These are phyloP conservation scores for Fomitopsis serialis DNA, from an alignment of 768 basidiomycete species.

Conservation along the genomic window DNA sequence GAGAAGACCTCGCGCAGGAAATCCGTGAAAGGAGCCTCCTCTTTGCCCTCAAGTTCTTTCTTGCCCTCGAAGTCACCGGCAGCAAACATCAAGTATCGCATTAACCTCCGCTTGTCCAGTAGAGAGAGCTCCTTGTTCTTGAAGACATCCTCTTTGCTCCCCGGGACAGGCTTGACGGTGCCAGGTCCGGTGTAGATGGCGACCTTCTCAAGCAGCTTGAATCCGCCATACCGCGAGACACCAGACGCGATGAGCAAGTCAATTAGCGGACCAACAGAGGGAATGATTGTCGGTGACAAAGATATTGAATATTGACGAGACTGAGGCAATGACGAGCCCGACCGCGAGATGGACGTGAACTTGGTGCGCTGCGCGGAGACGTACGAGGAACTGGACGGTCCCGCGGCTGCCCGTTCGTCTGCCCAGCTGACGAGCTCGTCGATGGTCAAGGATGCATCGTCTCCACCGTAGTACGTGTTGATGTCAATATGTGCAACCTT, in stretches of 20 bases:
- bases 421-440: slow-evolving; percentile 78
- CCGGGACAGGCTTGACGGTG: slow-evolving; percentile 61
- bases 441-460: slow-evolving; percentile 76
- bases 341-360: slow-evolving; percentile 41
- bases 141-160: slow-evolving; percentile 91
- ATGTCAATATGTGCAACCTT: slow-evolving; percentile 85
- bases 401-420: slow-evolving; percentile 26
- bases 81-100: slow-evolving; percentile 87
- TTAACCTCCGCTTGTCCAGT: slow-evolving; percentile 83
- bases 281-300: slow-evolving; percentile 77
- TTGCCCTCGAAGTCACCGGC: slow-evolving; percentile 66
- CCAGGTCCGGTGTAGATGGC: slow-evolving; percentile 49
- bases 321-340: slow-evolving; percentile 40
- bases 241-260: slow-evolving; percentile 75
- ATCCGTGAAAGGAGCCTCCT: slow-evolving; percentile 49
- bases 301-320: slow-evolving; percentile 82
- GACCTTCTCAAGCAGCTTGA: slow-evolving; percentile 72
- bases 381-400: slow-evolving; percentile 14
- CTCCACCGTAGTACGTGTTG: slow-evolving; percentile 80
- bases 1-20: slow-evolving; percentile 65
- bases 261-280: slow-evolving; percentile 74
- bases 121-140: slow-evolving; percentile 72
- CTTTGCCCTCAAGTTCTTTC: slow-evolving; percentile 52
- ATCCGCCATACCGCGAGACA: slow-evolving; percentile 88
- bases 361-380: slow-evolving; percentile 21